Evolutionary conservation across 768 basidiomycete genomes (phyloP), one percentile per base, ranked within the genome.

Genomic region (Pleurotus sapidus): DNA sequence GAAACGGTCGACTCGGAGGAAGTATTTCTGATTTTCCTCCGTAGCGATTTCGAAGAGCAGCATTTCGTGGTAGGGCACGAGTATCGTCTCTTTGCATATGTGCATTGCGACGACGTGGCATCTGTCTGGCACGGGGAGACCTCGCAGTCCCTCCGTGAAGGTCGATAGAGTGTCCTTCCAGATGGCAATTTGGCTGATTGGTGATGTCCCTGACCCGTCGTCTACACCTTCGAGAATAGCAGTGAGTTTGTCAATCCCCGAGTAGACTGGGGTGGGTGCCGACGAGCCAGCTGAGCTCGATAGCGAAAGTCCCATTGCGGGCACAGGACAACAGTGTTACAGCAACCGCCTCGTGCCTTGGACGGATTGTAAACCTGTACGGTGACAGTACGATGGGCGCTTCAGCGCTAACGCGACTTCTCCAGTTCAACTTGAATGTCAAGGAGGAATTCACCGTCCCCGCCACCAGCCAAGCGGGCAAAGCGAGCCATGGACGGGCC

Each of bases 401-500:
- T 30, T 30, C 27, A 9, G 27, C 27, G 30, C 30, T 34, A 34
- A 34, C 30, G 30, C 30, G 30, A 34, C 30, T 34, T 34, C 8
- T 34, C 30, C 30, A 34, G n/a, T 20, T 11, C 23, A 34, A 40
- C 11, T 17, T 9, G 34, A 20, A 54, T 54, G 51, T 54, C 51
- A 20, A 38, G 56, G 49, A 48, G 57, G 30, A 51, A 57, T 37
- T 43, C 40, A 49, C 11, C 34, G 37, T 70, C 70, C 4, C 69
- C 70, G 0, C 70, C 70, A 15, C 70, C 68, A 17, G 38, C 56
- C 3, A 73, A 73, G 59, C 71, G 72, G 56, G 65, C 68, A 60
- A 46, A 39, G 51, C 47, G 39, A 18, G 34, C 47, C 46, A 47
- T 43, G 18, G 49, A 59, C 4, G 43, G 49, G 23, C 18, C 17